Evolutionary conservation across 1,284 basidiomycete species (phyloP).

Genomic region (Malassezia psittaci): DNA sequence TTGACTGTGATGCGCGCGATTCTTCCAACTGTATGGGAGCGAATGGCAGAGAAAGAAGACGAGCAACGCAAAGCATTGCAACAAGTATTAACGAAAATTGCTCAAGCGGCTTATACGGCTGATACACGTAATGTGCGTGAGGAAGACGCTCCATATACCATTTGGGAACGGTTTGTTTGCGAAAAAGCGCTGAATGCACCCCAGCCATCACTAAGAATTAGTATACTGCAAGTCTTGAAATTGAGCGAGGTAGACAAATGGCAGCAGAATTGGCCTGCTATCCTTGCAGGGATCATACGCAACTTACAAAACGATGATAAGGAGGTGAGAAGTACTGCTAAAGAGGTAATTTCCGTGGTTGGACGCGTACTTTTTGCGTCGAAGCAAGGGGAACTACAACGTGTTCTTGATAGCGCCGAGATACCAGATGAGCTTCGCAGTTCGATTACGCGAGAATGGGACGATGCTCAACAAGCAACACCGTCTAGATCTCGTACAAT

Average conservation of each 20-base stretch:
- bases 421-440: conserved; percentile 50
- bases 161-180: neutral
- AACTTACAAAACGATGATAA: conserved; percentile 81
- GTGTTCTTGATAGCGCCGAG: conserved; percentile 69
- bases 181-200: neutral
- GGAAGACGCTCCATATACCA: conserved; percentile 1
- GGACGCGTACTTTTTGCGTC: conserved; percentile 68
- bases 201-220: conserved; percentile 1
- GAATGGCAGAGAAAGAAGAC: neutral
- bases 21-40: conserved; percentile 2
- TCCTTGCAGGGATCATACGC: conserved; percentile 68
- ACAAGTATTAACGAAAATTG: neutral
- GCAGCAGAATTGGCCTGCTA: conserved; percentile 68
- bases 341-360: conserved; percentile 55
- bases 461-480: neutral
- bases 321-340: conserved; percentile 73
- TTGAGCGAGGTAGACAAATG: conserved; percentile 22
- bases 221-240: conserved; percentile 22
- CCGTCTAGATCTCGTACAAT: neutral
- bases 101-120: neutral
- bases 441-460: neutral
- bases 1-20: conserved; percentile 9
- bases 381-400: conserved; percentile 84
- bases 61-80: neutral
- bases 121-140: neutral